Conservation (phyloP, 164 flowering plant species). For the Stephania japonica region DNA sequence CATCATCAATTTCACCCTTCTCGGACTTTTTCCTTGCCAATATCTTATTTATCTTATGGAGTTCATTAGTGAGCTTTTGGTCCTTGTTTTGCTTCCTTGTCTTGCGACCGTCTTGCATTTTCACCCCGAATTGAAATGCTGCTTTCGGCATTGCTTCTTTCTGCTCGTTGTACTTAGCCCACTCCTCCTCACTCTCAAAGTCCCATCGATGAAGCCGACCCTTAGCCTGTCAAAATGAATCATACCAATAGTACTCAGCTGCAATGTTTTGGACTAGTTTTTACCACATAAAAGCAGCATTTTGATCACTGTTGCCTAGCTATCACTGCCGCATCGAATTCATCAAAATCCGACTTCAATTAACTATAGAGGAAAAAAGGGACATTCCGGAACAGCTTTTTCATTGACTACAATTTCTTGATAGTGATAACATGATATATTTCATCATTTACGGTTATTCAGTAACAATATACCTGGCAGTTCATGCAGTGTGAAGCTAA, state of each 20-base stretch:
- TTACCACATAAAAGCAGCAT: neutral
- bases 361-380: neutral
- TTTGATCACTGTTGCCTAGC: neutral
- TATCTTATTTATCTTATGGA: constrained; percentile 86
- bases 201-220: constrained; percentile 99
- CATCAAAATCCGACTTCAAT: neutral
- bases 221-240: constrained; percentile 57
- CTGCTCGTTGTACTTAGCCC: constrained; percentile 96
- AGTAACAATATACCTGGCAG: neutral
- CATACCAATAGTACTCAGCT: neutral
- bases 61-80: constrained; percentile 86
- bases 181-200: constrained; percentile 95
- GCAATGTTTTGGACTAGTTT: neutral
- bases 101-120: constrained; percentile 98
- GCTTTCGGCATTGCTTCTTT: constrained; percentile 99
- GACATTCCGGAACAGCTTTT: neutral
- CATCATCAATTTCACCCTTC: constrained; percentile 50
- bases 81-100: constrained; percentile 94
- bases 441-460: neutral
- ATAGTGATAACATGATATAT: neutral
- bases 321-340: neutral
- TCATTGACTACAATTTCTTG: neutral
- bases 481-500: neutral
- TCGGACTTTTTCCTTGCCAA: constrained; percentile 79
- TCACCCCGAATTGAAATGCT: constrained; percentile 97